Percentiles rank a stretch among this genome's conserved stretches.
phyloP scores from a whole-genome alignment of 2,329 filamentous ascomycete species.

The Chaetomiaceae sp. region DNA sequence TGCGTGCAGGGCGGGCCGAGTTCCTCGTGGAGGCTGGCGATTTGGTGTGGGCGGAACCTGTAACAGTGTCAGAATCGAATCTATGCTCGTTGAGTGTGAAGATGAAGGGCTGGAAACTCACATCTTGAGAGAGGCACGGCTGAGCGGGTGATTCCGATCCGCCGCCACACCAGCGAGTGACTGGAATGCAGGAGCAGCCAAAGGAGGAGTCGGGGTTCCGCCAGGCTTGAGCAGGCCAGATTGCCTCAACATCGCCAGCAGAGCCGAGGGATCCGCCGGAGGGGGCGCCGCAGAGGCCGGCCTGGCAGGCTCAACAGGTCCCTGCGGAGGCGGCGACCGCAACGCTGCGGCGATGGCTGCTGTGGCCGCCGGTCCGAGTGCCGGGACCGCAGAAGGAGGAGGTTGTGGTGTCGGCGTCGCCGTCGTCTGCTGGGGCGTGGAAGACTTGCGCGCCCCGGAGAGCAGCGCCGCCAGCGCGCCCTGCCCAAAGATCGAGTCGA shows the following conservation, averaged over 20 bases:
- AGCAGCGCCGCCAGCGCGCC: slow-evolving; percentile 57
- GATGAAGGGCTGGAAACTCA: background rate
- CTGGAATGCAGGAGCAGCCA: slow-evolving; percentile 21
- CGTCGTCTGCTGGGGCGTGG: slow-evolving; percentile 36
- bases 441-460: slow-evolving; percentile 44
- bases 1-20: slow-evolving; percentile 85
- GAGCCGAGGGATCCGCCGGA: slow-evolving; percentile 48
- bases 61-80: background rate
- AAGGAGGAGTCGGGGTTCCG: slow-evolving; percentile 34
- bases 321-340: slow-evolving; percentile 46
- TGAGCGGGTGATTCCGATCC: background rate
- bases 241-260: slow-evolving; percentile 64
- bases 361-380: slow-evolving; percentile 22
- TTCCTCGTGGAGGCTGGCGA: slow-evolving; percentile 72
- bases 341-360: slow-evolving; percentile 38
- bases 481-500: slow-evolving; percentile 57
- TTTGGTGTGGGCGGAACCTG: slow-evolving; percentile 59
- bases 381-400: slow-evolving; percentile 28
- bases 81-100: background rate
- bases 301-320: slow-evolving; percentile 19
- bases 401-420: slow-evolving; percentile 43
- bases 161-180: slow-evolving; percentile 17
- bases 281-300: slow-evolving; percentile 25
- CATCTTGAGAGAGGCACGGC: slow-evolving; percentile 10
- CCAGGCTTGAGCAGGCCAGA: slow-evolving; percentile 56